Percentiles rank a stretch among this genome's conserved stretches.
Conservation (phyloP, 192 early-diverging fungal species). For the Coemansia sp. region DNA sequence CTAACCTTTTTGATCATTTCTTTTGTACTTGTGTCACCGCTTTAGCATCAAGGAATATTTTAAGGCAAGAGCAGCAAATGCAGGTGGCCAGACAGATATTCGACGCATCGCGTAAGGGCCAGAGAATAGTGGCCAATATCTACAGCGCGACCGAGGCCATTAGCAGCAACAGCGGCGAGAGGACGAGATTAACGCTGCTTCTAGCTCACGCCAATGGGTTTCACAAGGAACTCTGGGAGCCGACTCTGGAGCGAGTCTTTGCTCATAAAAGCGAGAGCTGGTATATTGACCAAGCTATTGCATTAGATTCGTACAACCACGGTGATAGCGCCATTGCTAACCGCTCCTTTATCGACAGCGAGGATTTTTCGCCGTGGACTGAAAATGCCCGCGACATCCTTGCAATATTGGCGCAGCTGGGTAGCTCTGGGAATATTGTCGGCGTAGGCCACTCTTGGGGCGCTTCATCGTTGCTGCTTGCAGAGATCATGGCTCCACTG, state of each 20-base stretch:
- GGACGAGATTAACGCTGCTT: constrained; percentile 33
- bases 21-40: not conserved
- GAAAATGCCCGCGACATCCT: constrained; percentile 43
- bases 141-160: constrained; percentile 16
- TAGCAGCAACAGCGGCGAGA: not conserved
- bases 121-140: constrained; percentile 41
- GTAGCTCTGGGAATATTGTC: constrained; percentile 12
- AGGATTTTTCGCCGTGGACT: constrained; percentile 34
- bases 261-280: constrained; percentile 14
- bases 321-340: constrained; percentile 55
- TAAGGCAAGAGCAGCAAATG: constrained; percentile 15
- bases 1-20: not conserved
- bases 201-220: constrained; percentile 54
- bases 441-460: constrained; percentile 58
- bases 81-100: constrained; percentile 26
- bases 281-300: constrained; percentile 35
- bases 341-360: constrained; percentile 13
- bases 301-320: constrained; percentile 50
- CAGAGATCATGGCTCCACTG: constrained; percentile 30
- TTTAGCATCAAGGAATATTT: not conserved
- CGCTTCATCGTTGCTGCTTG: constrained; percentile 38
- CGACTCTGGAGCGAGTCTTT: constrained; percentile 33
- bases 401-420: constrained; percentile 31
- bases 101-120: constrained; percentile 31
- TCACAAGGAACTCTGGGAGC: constrained; percentile 58